Conservation (phyloP, 108 stramenopile genomes). For the Fistulifera solaris region DNA sequence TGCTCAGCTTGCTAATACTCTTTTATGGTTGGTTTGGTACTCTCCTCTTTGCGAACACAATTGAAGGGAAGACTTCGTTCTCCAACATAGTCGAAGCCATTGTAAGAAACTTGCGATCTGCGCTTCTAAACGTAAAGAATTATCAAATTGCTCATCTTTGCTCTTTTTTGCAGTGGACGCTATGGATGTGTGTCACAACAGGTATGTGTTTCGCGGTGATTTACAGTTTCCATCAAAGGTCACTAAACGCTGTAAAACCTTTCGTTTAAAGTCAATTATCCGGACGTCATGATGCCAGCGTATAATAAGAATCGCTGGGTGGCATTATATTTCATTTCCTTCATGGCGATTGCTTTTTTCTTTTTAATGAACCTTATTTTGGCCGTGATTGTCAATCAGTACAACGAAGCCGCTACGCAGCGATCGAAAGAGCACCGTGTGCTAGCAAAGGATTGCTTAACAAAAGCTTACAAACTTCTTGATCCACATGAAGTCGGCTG, state of each 20-base stretch:
- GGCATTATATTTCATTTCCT: conserved; percentile 58
- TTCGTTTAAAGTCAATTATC: conserved; percentile 42
- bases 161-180: conserved; percentile 15
- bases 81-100: conserved; percentile 50
- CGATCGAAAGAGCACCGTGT: conserved; percentile 19
- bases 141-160: conserved; percentile 7
- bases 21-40: conserved; percentile 70
- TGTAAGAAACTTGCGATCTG: conserved; percentile 17
- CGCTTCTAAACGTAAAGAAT: no score
- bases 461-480: conserved; percentile 48
- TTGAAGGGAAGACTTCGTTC: conserved; percentile 45
- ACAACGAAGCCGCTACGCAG: conserved; percentile 36
- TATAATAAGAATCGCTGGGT: conserved; percentile 59
- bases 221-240: no score
- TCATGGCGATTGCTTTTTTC: conserved; percentile 68
- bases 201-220: conserved; percentile 7
- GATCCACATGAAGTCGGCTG: conserved; percentile 24
- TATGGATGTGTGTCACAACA: conserved; percentile 73
- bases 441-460: conserved; percentile 25
- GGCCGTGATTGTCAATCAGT: conserved; percentile 46
- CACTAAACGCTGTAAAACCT: no score
- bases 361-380: conserved; percentile 75
- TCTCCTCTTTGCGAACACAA: conserved; percentile 45
- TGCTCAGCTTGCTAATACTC: conserved; percentile 24
- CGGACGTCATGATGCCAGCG: conserved; percentile 68